Conservation (phyloP, 129 eudicot genomes). For the Flaveria brownii region DNA sequence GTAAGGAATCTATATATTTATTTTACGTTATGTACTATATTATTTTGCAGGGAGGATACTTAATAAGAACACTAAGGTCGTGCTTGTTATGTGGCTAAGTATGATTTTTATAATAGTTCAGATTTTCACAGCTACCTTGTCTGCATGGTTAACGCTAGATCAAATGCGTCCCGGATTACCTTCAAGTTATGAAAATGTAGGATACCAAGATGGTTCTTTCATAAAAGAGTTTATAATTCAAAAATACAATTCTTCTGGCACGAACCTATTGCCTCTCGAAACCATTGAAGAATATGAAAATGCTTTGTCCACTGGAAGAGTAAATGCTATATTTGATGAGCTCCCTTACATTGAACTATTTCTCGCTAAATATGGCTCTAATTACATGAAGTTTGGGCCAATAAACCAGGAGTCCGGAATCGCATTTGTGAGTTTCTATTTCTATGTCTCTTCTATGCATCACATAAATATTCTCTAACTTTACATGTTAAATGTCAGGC, state of each 20-base stretch:
- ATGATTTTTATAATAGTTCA: constrained; percentile 13
- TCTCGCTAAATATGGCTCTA: neutral
- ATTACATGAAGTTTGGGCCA: neutral
- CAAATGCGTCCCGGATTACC: neutral
- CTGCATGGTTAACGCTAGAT: constrained; percentile 2
- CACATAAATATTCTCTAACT: neutral
- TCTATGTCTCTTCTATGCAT: neutral
- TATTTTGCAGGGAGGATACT: neutral
- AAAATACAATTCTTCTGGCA: neutral
- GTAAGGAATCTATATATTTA: neutral
- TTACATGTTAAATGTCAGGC: neutral
- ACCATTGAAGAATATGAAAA: neutral
- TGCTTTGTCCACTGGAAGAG: neutral
- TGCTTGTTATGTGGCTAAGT: neutral
- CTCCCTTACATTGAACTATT: neutral
- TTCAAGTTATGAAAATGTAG: neutral
- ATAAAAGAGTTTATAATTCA: neutral
- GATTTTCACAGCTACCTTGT: neutral
- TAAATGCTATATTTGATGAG: neutral
- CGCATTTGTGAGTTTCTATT: neutral
- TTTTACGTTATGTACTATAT: neutral
- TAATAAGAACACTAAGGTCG: neutral
- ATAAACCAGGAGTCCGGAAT: neutral
- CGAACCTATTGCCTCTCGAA: neutral
- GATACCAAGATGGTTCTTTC: constrained; percentile 7